These are phyloP conservation scores for Leccinum incarnatum DNA, from an alignment of 768 basidiomycete species.

Conservation along the genomic window DNA sequence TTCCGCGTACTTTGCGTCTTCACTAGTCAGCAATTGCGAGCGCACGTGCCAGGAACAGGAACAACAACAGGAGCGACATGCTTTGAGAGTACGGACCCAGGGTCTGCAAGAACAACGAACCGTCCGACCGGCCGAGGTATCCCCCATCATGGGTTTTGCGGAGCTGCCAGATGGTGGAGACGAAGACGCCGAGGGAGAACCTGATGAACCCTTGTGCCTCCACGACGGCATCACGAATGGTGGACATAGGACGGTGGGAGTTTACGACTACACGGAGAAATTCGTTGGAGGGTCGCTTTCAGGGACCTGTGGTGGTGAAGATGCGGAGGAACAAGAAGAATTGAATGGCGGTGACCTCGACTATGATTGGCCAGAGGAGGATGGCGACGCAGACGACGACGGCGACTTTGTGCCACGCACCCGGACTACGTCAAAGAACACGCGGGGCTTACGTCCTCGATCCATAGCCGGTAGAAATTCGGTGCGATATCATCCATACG, in stretches of 20 bases:
- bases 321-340: conserved; percentile 28
- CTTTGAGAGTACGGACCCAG: conserved; percentile 31
- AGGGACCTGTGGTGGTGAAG: conserved; percentile 25
- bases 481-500: conserved; percentile 35
- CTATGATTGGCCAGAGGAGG: conserved; percentile 32
- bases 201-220: conserved; percentile 29
- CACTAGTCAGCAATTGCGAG: conserved; percentile 32
- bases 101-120: conserved; percentile 32
- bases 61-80: conserved; percentile 32
- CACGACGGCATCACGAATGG: conserved; percentile 13
- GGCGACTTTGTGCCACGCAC: conserved; percentile 34
- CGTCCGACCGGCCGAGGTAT: conserved; percentile 33
- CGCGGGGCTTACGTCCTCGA: conserved; percentile 36
- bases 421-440: conserved; percentile 37
- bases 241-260: conserved; percentile 30
- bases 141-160: conserved; percentile 30
- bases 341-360: conserved; percentile 19
- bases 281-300: conserved; percentile 21
- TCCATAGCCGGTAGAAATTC: conserved; percentile 32
- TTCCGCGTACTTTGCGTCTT: conserved; percentile 31
- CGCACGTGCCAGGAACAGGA: conserved; percentile 40
- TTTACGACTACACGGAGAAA: conserved; percentile 23
- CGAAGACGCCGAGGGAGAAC: conserved; percentile 37
- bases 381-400: conserved; percentile 31
- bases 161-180: conserved; percentile 31